A percentile compares a stretch with the other conserved stretches of the same genome.
These are phyloP conservation scores for Pythium periplocum DNA, from an alignment of 352 stramenopile species.

Conservation along the genomic window DNA sequence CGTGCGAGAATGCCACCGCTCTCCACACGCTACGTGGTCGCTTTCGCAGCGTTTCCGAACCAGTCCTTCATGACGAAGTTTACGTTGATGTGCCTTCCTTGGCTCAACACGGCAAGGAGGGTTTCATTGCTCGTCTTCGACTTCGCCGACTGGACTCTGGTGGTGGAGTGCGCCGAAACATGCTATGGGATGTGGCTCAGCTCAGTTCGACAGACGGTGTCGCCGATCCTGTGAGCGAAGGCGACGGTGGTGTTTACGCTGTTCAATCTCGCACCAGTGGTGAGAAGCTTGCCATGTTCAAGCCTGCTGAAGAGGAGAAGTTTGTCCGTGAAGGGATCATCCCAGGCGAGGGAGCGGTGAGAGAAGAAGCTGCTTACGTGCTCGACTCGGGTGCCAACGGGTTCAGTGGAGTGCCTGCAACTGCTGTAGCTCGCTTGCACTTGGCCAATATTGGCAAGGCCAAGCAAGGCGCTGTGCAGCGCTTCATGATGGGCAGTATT, in stretches of 20 bases:
- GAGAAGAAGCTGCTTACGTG: slow-evolving; percentile 73
- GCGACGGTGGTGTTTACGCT: slow-evolving; percentile 67
- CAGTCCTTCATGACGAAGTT: slow-evolving; percentile 36
- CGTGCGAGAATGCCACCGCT: slow-evolving; percentile 14
- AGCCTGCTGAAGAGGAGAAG: slow-evolving; percentile 71
- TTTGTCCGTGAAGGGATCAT: slow-evolving; percentile 69
- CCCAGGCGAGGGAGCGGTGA: slow-evolving; percentile 64
- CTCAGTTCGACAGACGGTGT: slow-evolving; percentile 43
- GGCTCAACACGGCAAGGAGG: slow-evolving; percentile 68
- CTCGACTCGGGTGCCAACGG: slow-evolving; percentile 61
- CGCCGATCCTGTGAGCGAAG: slow-evolving; percentile 50
- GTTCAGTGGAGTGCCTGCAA: slow-evolving; percentile 74
- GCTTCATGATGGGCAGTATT: slow-evolving; percentile 73
- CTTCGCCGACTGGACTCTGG: slow-evolving; percentile 53
- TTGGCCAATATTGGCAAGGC: slow-evolving; percentile 33
- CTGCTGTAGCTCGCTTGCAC: slow-evolving; percentile 56
- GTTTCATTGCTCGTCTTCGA: slow-evolving; percentile 57
- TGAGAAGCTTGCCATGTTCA: slow-evolving; percentile 79
- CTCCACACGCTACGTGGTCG: slow-evolving; percentile 6
- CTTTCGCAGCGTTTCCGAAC: slow-evolving; percentile 11
- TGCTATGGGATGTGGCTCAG: slow-evolving; percentile 76
- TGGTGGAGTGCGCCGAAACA: slow-evolving; percentile 54
- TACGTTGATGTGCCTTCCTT: slow-evolving; percentile 67
- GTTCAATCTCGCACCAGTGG: slow-evolving; percentile 60
- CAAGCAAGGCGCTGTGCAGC: slow-evolving; percentile 73